Conservation (phyloP, 768 basidiomycete species). For the Boletus eberwhitei region DNA sequence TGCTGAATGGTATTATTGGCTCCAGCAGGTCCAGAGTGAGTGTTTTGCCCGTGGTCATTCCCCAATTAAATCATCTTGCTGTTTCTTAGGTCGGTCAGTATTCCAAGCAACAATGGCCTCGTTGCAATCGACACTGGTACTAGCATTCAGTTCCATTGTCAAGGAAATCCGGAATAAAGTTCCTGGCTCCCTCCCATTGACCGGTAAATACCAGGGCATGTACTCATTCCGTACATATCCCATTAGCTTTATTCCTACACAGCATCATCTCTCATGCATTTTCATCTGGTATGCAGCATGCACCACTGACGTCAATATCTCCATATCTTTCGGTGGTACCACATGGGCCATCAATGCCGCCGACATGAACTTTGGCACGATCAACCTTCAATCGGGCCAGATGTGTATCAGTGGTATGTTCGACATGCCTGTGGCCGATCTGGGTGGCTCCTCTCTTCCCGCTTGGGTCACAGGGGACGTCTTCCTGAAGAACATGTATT, state of each 20-base stretch:
- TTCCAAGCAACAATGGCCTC: slow-evolving; percentile 40
- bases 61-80: not conserved
- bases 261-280: not conserved
- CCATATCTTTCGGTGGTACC: slow-evolving; percentile 73
- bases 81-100: slow-evolving; percentile 38
- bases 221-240: slow-evolving; percentile 66
- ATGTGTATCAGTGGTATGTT: slow-evolving; percentile 67
- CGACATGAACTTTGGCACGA: slow-evolving; percentile 76
- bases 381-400: slow-evolving; percentile 23
- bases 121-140: slow-evolving; percentile 92
- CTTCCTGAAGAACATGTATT: slow-evolving; percentile 44
- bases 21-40: slow-evolving; percentile 50
- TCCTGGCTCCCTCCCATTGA: slow-evolving; percentile 47
- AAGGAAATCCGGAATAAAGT: slow-evolving; percentile 61
- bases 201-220: slow-evolving; percentile 54
- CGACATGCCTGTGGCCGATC: slow-evolving; percentile 36
- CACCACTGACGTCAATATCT: slow-evolving; percentile 45
- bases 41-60: not conserved
- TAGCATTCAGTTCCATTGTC: slow-evolving; percentile 68
- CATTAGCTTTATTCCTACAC: not conserved
- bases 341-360: slow-evolving; percentile 66
- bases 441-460: slow-evolving; percentile 32
- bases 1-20: slow-evolving; percentile 46
- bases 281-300: slow-evolving; percentile 50
- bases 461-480: slow-evolving; percentile 67